Percentiles rank a stretch among this genome's conserved stretches.
These are phyloP conservation scores for Fusarium equiseti DNA, from an alignment of 2,329 filamentous ascomycete genomes.

Conservation along the genomic window DNA sequence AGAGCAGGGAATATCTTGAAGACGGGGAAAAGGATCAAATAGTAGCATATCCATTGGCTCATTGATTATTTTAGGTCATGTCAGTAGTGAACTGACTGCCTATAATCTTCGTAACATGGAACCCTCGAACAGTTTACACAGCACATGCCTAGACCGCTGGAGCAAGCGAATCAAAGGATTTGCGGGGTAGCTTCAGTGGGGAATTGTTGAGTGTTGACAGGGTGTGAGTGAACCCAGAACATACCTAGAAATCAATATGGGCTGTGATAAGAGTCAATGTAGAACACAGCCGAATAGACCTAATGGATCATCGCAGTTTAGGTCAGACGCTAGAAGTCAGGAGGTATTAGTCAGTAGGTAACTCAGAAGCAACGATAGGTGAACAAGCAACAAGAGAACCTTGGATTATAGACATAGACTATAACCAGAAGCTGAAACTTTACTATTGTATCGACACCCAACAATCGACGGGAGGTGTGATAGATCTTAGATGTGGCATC, in stretches of 20 bases:
- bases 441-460: background rate
- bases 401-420: background rate
- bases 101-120: background rate
- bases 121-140: background rate
- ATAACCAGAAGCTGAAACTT: background rate
- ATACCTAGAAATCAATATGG: background rate
- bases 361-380: background rate
- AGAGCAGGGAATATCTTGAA: constrained; percentile 2
- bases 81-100: background rate
- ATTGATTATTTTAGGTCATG: background rate
- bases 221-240: constrained; percentile 2
- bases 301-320: background rate
- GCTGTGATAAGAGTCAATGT: background rate
- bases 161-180: background rate
- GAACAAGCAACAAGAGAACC: background rate
- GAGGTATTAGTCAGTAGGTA: background rate
- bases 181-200: constrained; percentile 38
- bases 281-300: background rate
- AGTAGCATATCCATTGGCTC: background rate
- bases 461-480: background rate
- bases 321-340: background rate
- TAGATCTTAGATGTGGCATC: constrained; percentile 14
- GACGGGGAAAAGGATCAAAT: background rate
- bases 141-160: background rate
- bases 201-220: constrained; percentile 7